Conservation (phyloP, 805 yeast genomes). For the Metahyphopichia silvanorum region DNA sequence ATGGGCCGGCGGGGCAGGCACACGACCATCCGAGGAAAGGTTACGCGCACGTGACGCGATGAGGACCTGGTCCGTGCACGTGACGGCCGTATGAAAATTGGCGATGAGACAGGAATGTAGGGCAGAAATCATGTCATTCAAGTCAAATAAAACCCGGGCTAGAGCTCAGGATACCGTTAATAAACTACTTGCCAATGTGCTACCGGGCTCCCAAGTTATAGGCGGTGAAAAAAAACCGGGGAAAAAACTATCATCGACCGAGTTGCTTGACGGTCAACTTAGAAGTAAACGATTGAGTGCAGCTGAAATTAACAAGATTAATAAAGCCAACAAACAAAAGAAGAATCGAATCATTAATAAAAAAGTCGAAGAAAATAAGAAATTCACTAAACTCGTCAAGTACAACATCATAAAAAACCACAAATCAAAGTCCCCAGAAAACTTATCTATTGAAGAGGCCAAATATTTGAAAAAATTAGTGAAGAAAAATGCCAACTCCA, state of each 20-base stretch:
- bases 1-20: too few relatives aligned
- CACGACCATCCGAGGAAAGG: too few relatives aligned
- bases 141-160: conserved; percentile 24
- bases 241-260: conserved; percentile 12
- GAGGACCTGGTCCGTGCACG: too few relatives aligned
- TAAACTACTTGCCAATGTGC: conserved; percentile 26
- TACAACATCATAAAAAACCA: conserved; percentile 37
- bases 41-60: too few relatives aligned
- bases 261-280: conserved; percentile 15
- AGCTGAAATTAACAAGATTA: conserved; percentile 16
- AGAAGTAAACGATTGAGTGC: conserved; percentile 7
- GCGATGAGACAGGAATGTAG: too few relatives aligned
- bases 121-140: conserved; percentile 21
- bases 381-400: conserved; percentile 33
- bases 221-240: background rate
- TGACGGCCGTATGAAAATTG: too few relatives aligned
- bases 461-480: conserved; percentile 38
- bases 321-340: conserved; percentile 16
- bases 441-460: conserved; percentile 28
- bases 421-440: conserved; percentile 9
- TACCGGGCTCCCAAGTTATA: conserved; percentile 5
- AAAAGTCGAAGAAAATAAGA: conserved; percentile 23
- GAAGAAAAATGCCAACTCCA: conserved; percentile 30
- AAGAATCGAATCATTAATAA: conserved; percentile 25
- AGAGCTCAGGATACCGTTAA: conserved; percentile 42